Percentiles rank a stretch among this genome's conserved stretches.
Evolutionary conservation across 1,284 basidiomycete genomes (phyloP).

Genomic region (Salmacisia buchloeana): DNA sequence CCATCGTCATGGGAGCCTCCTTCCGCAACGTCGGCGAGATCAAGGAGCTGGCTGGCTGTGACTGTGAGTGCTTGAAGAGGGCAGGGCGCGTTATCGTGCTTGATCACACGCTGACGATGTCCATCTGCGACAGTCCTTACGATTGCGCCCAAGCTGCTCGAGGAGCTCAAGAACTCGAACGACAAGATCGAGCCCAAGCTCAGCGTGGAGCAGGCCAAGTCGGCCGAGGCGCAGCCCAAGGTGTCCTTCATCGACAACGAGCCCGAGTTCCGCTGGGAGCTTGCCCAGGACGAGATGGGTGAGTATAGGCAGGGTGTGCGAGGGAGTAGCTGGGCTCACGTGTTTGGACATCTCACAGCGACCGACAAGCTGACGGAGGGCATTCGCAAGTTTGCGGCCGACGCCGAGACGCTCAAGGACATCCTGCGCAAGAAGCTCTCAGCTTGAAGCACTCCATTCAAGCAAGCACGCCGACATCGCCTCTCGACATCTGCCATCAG

Average conservation of each 20-base stretch:
- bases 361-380: constrained; percentile 70
- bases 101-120: not conserved
- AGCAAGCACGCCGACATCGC: not conserved
- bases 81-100: not conserved
- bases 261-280: constrained; percentile 86
- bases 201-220: constrained; percentile 63
- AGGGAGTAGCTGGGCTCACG: not conserved
- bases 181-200: constrained; percentile 79
- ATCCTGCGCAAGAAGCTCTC: constrained; percentile 73
- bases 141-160: constrained; percentile 82
- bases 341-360: constrained; percentile 10
- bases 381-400: constrained; percentile 80
- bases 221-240: constrained; percentile 65
- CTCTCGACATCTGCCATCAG: not conserved
- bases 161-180: constrained; percentile 79
- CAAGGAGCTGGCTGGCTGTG: constrained; percentile 86
- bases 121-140: constrained; percentile 64
- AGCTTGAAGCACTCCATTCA: constrained; percentile 5
- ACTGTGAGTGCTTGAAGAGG: constrained; percentile 51
- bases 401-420: constrained; percentile 80
- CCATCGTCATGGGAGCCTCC: constrained; percentile 99
- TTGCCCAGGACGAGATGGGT: constrained; percentile 48
- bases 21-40: constrained; percentile 87
- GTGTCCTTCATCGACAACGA: constrained; percentile 86
- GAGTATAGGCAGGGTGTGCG: not conserved